Base-by-base conservation (phyloP, 164 flowering plant genomes). In the Nelumbo lutea region DNA sequence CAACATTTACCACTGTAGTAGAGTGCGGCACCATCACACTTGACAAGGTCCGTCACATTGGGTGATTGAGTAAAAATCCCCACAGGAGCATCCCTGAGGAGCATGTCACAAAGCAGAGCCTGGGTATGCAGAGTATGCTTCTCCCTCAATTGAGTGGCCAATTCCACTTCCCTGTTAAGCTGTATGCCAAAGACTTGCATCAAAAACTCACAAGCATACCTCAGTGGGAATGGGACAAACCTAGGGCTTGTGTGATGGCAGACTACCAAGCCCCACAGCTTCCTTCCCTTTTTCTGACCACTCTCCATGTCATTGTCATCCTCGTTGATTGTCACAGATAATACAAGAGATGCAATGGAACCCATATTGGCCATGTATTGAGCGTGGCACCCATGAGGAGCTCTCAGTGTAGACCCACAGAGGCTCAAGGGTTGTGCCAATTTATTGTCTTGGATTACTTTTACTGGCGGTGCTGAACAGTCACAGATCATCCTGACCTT, bases 181-280 rank as follows among this genome's bases (percentile, higher is more conserved):
- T 86, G 92, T 13, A 88, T 80, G 39, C 86, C 81, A 65, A 86
- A 90, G 7, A 86, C 89, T 73, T 90, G 96, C 71, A 85, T 72
- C 75, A 90, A 73, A 76, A 90, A 86, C 73, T 90, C 96, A 70
- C 96, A 90, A 0, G 96, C 96, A 74, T 87, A 90, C 68, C 96
- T 76, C 64, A 87, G 71, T 15, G 96, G 92, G 63, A 83, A 90
- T 8, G 90, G 88, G 61, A 88, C 78, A 76, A 85, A 85, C 69
- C 96, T 78, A 50, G 92, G 85, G 66, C 75, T 82, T 42, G 85
- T 79, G 75, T 90, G 89, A 79, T 90, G 96, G 78, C 96, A 90
- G 46, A 88, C 96, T 59, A 90, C 90, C 70, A 90, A 75, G 2
- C 96, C 96, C 96, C 96, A 90, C 53, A 88, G 73, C 69, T 83